Percentiles rank a stretch among this genome's conserved stretches.
Evolutionary conservation across 176 grass and related monocot species (phyloP).

Genomic region (Stipa capillata): DNA sequence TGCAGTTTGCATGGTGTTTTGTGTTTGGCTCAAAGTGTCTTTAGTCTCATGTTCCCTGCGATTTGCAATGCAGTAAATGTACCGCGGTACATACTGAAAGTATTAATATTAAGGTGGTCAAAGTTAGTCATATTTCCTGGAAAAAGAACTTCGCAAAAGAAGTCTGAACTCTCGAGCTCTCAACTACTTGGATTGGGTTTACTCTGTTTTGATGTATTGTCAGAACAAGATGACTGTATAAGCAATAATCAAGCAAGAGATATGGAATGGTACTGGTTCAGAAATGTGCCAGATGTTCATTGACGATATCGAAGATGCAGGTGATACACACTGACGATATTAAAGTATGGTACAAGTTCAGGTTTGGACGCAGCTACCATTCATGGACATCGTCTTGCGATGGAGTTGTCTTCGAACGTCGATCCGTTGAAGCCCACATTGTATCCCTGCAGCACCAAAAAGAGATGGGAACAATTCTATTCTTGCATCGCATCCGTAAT

Average conservation of each 20-base stretch:
- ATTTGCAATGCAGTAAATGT: not conserved
- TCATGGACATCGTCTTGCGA: not conserved
- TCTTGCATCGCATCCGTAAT: no score
- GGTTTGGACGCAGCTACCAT: not conserved
- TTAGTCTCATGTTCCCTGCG: not conserved
- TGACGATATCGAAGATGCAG: not conserved
- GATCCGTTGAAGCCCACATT: conserved; percentile 52
- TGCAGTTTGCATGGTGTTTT: not conserved
- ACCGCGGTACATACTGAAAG: not conserved
- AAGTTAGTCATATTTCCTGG: not conserved
- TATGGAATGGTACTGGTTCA: not conserved
- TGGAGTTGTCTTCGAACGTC: conserved; percentile 16
- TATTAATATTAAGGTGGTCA: not conserved
- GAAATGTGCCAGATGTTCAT: not conserved
- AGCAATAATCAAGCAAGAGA: not conserved
- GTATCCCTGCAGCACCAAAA: not conserved
- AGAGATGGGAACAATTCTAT: no score
- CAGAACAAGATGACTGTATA: not conserved
- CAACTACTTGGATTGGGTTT: not conserved
- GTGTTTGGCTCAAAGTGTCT: not conserved
- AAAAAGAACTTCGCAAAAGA: not conserved
- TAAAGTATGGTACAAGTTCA: not conserved
- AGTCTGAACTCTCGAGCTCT: not conserved
- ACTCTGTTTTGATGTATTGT: not conserved
- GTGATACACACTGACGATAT: not conserved